These are phyloP conservation scores for Suillus alpinus DNA, from an alignment of 768 basidiomycete genomes.

Conservation along the genomic window DNA sequence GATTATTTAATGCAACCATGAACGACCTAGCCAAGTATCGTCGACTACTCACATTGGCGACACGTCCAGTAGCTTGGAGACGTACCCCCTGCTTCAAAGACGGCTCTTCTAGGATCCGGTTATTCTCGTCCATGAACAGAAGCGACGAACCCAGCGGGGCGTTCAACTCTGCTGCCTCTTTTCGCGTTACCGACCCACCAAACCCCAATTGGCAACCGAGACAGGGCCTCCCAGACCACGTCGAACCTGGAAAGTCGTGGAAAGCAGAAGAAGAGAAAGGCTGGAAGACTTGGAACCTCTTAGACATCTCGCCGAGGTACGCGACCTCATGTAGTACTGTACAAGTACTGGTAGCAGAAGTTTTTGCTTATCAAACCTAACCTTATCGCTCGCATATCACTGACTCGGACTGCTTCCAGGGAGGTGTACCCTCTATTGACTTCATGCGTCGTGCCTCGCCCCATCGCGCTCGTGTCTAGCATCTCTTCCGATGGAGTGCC, in stretches of 20 bases:
- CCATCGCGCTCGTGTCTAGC: slow-evolving; percentile 66
- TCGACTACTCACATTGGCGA: not conserved
- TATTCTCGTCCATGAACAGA: slow-evolving; percentile 3
- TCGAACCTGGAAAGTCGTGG: slow-evolving; percentile 25
- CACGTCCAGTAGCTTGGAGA: not conserved
- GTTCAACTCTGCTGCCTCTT: slow-evolving; percentile 25
- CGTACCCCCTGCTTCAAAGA: not conserved
- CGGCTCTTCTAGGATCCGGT: not conserved
- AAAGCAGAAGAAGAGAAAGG: slow-evolving; percentile 31
- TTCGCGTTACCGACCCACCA: slow-evolving; percentile 36
- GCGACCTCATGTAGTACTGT: slow-evolving; percentile 10
- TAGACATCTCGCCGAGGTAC: slow-evolving; percentile 29
- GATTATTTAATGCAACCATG: not conserved
- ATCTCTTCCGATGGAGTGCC: slow-evolving; percentile 45
- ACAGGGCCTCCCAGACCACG: slow-evolving; percentile 29
- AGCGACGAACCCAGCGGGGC: slow-evolving; percentile 4
- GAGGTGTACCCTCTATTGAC: slow-evolving; percentile 50
- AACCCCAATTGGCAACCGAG: slow-evolving; percentile 44
- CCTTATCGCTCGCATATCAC: slow-evolving; percentile 17
- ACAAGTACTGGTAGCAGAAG: not conserved
- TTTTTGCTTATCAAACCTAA: slow-evolving; percentile 12
- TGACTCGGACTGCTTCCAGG: slow-evolving; percentile 24
- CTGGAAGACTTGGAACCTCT: slow-evolving; percentile 42
- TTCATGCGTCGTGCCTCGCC: slow-evolving; percentile 61
- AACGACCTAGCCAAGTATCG: not conserved